Conservation (phyloP, 345 rosid species). For the Microcos paniculata region DNA sequence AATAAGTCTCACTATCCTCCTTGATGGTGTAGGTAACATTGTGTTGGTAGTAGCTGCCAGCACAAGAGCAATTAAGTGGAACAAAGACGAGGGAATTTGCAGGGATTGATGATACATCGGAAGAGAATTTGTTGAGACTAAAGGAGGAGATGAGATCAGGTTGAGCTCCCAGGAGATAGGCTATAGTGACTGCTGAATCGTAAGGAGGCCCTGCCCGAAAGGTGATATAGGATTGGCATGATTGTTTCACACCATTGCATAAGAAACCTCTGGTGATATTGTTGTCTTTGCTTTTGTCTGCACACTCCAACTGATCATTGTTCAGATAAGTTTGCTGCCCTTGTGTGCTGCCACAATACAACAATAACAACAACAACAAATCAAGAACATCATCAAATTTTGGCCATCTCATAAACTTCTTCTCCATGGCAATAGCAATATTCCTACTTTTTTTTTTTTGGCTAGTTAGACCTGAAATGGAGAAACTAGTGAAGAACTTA, state of each 20-base stretch:
- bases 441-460: no score
- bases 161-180: slow-evolving; percentile 34
- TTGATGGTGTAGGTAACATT: slow-evolving; percentile 49
- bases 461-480: background rate
- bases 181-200: slow-evolving; percentile 36
- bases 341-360: background rate
- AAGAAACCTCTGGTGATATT: slow-evolving; percentile 38
- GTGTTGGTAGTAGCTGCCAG: slow-evolving; percentile 55
- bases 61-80: slow-evolving; percentile 68
- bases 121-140: slow-evolving; percentile 45
- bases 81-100: slow-evolving; percentile 31
- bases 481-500: background rate
- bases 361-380: background rate
- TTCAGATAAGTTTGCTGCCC: background rate
- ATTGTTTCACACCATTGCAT: slow-evolving; percentile 42
- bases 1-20: slow-evolving; percentile 22
- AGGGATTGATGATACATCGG: slow-evolving; percentile 32
- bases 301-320: background rate
- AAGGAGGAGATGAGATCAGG: slow-evolving; percentile 34
- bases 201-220: slow-evolving; percentile 54
- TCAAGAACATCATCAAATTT: background rate
- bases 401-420: background rate
- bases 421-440: background rate
- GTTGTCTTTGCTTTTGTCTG: background rate
- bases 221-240: slow-evolving; percentile 68